Conservation (phyloP, 257 asterid genomes). For the Jacaranda mimosifolia region DNA sequence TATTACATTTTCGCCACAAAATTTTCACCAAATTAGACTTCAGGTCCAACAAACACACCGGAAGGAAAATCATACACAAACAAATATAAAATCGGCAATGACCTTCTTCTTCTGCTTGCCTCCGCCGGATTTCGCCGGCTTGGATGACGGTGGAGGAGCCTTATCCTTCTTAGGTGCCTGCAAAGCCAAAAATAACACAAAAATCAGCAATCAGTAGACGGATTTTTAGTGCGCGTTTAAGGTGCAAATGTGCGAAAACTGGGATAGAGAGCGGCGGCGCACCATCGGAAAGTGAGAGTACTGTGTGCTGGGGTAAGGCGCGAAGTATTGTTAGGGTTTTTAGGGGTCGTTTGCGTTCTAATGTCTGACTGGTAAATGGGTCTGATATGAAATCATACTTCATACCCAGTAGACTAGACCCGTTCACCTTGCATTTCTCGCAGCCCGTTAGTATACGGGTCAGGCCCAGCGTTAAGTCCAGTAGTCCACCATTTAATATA, state of each 20-base stretch:
- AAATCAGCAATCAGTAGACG: not conserved
- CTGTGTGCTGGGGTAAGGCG: not conserved
- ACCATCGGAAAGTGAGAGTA: conserved; percentile 39
- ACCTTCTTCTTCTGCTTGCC: conserved; percentile 99
- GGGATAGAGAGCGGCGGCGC: conserved; percentile 1
- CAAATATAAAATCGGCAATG: not conserved
- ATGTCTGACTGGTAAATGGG: too few relatives aligned
- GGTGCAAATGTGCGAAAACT: not conserved
- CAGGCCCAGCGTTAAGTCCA: too few relatives aligned
- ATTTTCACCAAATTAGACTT: not conserved
- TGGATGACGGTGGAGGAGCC: conserved; percentile 91
- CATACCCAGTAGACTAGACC: too few relatives aligned
- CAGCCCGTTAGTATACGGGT: too few relatives aligned
- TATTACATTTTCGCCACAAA: not conserved
- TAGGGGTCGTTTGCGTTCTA: not conserved
- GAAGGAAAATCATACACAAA: not conserved
- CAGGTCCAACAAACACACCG: not conserved
- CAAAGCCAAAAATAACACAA: conserved; percentile 15
- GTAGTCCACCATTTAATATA: too few relatives aligned
- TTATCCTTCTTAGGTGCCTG: conserved; percentile 97
- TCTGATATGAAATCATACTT: too few relatives aligned
- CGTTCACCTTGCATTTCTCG: too few relatives aligned
- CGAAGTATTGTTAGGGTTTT: conserved; percentile 31
- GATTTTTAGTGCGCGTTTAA: not conserved
- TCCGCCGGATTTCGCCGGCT: conserved; percentile 93